Conservation (phyloP, 257 asterid genomes). For the Sherardia arvensis region DNA sequence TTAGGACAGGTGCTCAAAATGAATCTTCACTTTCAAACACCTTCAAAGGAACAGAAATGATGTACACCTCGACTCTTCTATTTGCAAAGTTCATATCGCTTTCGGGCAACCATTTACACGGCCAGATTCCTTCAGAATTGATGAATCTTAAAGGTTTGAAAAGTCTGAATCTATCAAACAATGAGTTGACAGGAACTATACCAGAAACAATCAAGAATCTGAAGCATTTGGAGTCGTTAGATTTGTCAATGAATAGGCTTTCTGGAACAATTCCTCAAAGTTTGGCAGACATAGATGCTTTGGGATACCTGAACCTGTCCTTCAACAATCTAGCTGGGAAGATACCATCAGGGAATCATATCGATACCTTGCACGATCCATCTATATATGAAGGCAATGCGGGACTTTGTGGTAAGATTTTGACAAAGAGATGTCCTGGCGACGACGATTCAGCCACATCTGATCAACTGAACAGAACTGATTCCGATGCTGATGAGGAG, state of each 20-base stretch:
- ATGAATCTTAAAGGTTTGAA: too few species aligned
- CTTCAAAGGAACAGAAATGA: constrained; percentile 1
- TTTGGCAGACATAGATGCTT: too few species aligned
- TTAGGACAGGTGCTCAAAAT: background rate
- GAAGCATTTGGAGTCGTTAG: too few species aligned
- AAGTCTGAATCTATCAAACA: too few species aligned
- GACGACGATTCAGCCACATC: too few species aligned
- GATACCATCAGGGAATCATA: constrained; percentile 17
- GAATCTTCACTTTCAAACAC: background rate
- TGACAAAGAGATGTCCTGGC: background rate
- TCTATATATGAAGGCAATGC: constrained; percentile 7
- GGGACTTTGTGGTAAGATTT: constrained; percentile 2
- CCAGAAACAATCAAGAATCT: too few species aligned
- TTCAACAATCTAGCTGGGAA: constrained; percentile 18
- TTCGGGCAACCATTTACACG: background rate
- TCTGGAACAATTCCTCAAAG: too few species aligned
- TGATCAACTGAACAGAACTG: background rate
- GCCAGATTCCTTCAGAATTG: constrained; percentile 8
- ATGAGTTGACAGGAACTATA: too few species aligned
- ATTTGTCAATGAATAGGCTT: too few species aligned
- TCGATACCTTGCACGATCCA: constrained; percentile 4
- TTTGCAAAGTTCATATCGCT: background rate
- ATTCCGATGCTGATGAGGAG: background rate
- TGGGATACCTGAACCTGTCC: too few species aligned
- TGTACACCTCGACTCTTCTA: background rate